These are phyloP conservation scores for Massarina eburnea DNA, from an alignment of 2,329 filamentous ascomycete species.

Conservation along the genomic window DNA sequence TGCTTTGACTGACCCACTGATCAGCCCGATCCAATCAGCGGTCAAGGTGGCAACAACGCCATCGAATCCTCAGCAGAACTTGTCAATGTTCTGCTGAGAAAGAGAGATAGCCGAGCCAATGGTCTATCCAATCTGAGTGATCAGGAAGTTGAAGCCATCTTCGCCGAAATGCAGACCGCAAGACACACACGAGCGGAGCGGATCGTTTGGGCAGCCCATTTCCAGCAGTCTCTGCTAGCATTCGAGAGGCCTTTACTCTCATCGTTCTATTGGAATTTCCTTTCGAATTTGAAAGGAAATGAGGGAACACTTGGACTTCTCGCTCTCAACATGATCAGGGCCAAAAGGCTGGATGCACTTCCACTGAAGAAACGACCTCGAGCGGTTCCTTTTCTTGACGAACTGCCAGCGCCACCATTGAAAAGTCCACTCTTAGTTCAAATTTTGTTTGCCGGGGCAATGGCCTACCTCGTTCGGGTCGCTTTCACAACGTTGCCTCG, in stretches of 20 bases:
- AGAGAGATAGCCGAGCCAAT: background rate
- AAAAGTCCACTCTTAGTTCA: background rate
- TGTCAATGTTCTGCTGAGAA: slow-evolving; percentile 19
- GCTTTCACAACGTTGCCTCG: too few species aligned
- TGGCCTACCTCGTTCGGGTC: too few species aligned
- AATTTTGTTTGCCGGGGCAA: background rate
- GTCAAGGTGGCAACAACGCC: slow-evolving; percentile 45
- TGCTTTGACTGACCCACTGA: background rate
- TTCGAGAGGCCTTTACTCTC: background rate
- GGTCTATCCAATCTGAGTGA: background rate
- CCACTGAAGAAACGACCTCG: background rate
- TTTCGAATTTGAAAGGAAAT: background rate
- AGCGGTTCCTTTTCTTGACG: background rate
- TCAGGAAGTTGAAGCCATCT: background rate
- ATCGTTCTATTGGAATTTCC: background rate
- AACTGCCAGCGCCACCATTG: background rate
- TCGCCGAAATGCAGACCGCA: background rate
- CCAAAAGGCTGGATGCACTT: background rate
- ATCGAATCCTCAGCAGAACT: slow-evolving; percentile 43
- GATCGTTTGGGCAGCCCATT: background rate
- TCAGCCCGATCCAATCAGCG: slow-evolving; percentile 10
- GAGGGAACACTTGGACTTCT: background rate
- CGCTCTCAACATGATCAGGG: background rate
- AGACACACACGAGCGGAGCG: background rate
- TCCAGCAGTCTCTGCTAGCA: background rate